Evolutionary conservation across 2,329 filamentous ascomycete genomes (phyloP).

Genomic region (Bisporella sp.): DNA sequence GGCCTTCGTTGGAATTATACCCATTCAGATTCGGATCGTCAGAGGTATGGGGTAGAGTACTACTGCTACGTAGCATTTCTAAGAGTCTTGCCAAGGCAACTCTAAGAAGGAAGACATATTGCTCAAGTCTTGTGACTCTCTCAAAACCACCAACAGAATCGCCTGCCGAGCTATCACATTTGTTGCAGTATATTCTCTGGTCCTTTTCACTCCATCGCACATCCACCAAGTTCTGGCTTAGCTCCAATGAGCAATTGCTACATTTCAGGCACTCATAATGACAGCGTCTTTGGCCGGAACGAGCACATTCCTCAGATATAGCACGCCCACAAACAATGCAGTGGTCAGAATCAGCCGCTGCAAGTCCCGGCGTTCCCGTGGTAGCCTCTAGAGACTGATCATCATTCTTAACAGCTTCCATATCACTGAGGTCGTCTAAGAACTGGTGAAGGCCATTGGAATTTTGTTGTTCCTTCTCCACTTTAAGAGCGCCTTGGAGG

Average conservation of each 20-base stretch:
- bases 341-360: conserved; percentile 74
- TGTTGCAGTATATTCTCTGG: conserved; percentile 63
- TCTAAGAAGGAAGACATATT: conserved; percentile 88
- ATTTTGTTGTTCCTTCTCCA: conserved; percentile 75
- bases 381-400: conserved; percentile 63
- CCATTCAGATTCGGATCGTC: conserved; percentile 64
- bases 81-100: conserved; percentile 87
- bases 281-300: conserved; percentile 69
- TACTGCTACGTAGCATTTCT: conserved; percentile 77
- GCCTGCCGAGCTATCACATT: conserved; percentile 52
- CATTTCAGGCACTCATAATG: conserved; percentile 73
- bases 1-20: conserved; percentile 61
- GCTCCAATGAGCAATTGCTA: conserved; percentile 63
- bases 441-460: conserved; percentile 75
- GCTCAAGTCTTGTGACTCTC: conserved; percentile 77
- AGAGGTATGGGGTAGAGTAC: conserved; percentile 68
- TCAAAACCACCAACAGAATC: conserved; percentile 56
- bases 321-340: conserved; percentile 76
- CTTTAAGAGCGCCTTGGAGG: conserved; percentile 82
- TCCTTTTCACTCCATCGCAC: conserved; percentile 64
- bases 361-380: conserved; percentile 57
- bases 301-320: conserved; percentile 89
- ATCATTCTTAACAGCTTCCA: conserved; percentile 70
- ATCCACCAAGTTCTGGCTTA: conserved; percentile 61
- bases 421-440: conserved; percentile 72